Evolutionary conservation across 208 protist genomes (phyloP).

Genomic region (Trypanosoma avium): DNA sequence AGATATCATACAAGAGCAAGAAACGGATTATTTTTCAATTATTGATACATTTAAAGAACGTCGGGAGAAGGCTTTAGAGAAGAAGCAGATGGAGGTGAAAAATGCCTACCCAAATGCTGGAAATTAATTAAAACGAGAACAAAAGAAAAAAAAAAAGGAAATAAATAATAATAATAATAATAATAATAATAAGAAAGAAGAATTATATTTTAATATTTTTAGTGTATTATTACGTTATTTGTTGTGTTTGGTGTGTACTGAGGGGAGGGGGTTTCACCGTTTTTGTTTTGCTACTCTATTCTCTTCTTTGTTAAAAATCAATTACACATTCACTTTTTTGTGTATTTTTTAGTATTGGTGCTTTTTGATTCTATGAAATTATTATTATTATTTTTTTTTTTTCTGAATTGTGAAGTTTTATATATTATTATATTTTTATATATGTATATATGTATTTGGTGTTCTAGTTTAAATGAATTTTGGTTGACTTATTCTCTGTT

Average conservation of each 20-base stretch:
- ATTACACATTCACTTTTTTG: no score
- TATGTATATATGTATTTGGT: conserved; percentile 8
- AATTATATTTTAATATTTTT: no score
- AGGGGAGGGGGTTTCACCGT: no score
- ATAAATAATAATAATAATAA: conserved; percentile 1
- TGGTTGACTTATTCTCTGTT: no score
- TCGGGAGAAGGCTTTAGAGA: conserved; percentile 59
- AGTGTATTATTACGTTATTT: no score
- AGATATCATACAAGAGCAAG: conserved; percentile 53
- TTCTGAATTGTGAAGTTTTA: conserved; percentile 3
- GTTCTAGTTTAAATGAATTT: no score
- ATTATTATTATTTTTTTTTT: background rate
- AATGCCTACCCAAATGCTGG: background rate
- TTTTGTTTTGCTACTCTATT: no score
- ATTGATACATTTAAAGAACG: conserved; percentile 79
- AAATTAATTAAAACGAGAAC: background rate
- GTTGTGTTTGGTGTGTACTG: no score
- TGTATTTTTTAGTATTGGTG: background rate
- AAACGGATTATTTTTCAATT: conserved; percentile 82
- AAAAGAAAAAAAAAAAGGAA: background rate
- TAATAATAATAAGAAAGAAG: background rate
- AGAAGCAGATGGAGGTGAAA: conserved; percentile 54
- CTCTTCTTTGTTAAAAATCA: no score
- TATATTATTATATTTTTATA: conserved; percentile 15
- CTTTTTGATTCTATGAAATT: no score